phyloP scores from a whole-genome alignment of 495 filamentous ascomycete genomes.

The Daldinia decipiens region DNA sequence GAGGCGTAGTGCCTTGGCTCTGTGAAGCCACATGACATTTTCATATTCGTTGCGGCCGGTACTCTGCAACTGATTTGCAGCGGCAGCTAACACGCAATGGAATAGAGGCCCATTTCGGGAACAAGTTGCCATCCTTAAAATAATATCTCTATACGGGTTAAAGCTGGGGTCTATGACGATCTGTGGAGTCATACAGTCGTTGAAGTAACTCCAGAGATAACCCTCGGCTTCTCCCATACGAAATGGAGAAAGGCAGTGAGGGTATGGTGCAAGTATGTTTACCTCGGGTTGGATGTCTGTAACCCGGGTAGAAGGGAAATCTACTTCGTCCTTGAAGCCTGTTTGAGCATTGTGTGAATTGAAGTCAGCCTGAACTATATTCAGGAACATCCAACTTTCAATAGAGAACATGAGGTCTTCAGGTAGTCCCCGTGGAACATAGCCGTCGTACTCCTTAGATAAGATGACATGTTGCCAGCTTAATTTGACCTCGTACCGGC shows the following conservation, averaged over 20 bases:
- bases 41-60: slow-evolving; percentile 34
- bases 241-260: slow-evolving; percentile 31
- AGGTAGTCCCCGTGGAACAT: slow-evolving; percentile 13
- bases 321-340: neutral
- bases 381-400: slow-evolving; percentile 38
- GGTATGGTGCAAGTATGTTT: slow-evolving; percentile 14
- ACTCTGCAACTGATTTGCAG: slow-evolving; percentile 37
- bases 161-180: slow-evolving; percentile 34
- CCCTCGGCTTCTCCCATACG: slow-evolving; percentile 25
- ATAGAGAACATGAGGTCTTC: slow-evolving; percentile 33
- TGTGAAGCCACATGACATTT: slow-evolving; percentile 32
- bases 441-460: neutral
- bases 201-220: slow-evolving; percentile 37
- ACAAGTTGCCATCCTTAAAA: slow-evolving; percentile 29
- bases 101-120: slow-evolving; percentile 32
- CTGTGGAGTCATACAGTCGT: slow-evolving; percentile 24
- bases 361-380: slow-evolving; percentile 30
- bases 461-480: slow-evolving; percentile 36
- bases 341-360: slow-evolving; percentile 6
- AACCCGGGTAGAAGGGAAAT: neutral
- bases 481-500: slow-evolving; percentile 37
- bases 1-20: slow-evolving; percentile 34
- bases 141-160: slow-evolving; percentile 34
- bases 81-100: slow-evolving; percentile 34
- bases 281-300: slow-evolving; percentile 1